Percentiles rank a stretch among this genome's conserved stretches.
Evolutionary conservation across 352 stramenopile species (phyloP).

Genomic region (Thraustochytrium sp.): DNA sequence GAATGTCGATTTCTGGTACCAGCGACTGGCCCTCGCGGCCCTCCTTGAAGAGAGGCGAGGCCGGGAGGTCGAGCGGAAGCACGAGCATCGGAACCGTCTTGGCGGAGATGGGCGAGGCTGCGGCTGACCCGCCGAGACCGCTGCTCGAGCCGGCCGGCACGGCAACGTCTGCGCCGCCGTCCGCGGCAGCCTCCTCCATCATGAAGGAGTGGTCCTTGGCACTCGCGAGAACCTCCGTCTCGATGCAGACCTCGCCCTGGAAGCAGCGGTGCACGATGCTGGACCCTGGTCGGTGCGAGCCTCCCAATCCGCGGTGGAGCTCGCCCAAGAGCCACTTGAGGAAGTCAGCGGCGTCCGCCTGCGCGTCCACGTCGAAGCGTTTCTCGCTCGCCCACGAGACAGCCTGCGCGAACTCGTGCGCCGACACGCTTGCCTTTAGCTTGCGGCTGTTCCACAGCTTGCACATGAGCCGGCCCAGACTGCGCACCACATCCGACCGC

Average conservation of each 20-base stretch:
- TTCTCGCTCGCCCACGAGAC: conserved; percentile 91
- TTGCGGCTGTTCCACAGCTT: conserved; percentile 96
- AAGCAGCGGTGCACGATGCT: conserved; percentile 94
- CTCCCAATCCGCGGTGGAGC: conserved; percentile 74
- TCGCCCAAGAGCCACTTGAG: conserved; percentile 92
- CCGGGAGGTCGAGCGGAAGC: conserved; percentile 92
- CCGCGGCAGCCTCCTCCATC: conserved; percentile 25
- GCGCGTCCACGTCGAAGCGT: conserved; percentile 84
- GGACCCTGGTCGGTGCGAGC: conserved; percentile 69
- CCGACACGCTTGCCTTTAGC: conserved; percentile 95
- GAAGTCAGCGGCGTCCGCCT: conserved; percentile 91
- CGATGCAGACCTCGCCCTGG: conserved; percentile 80
- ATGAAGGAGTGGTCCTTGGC: conserved; percentile 12
- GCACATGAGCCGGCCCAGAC: conserved; percentile 89
- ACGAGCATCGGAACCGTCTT: conserved; percentile 67
- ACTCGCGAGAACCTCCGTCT: conserved; percentile 39
- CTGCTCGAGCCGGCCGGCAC: too few species aligned
- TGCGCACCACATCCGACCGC: conserved; percentile 63
- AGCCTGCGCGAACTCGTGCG: conserved; percentile 75
- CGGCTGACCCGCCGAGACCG: too few species aligned
- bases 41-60: conserved; percentile 97
- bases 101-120: neutral
- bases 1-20: conserved; percentile 89
- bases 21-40: conserved; percentile 83
- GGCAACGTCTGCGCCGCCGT: conserved; percentile 56